Evolutionary conservation across 768 basidiomycete species (phyloP).

Genomic region (Podaxis pistillaris): DNA sequence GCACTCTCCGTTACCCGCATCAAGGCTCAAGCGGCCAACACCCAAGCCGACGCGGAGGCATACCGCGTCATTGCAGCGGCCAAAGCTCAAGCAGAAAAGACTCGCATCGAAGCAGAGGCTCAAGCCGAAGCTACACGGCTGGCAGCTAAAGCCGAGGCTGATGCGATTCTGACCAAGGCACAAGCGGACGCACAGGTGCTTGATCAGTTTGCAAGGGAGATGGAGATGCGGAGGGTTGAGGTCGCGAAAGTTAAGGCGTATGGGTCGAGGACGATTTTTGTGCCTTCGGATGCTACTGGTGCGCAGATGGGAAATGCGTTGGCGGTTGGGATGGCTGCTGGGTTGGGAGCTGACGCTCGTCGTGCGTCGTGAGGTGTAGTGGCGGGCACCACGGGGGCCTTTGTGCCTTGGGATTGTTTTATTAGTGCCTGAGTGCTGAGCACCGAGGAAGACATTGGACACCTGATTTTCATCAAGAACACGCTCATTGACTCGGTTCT

Average conservation of each 20-base stretch:
- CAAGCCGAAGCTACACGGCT: conserved; percentile 77
- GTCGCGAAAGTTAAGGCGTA: conserved; percentile 61
- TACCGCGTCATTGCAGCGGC: conserved; percentile 74
- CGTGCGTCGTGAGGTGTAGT: neutral
- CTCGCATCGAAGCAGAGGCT: conserved; percentile 75
- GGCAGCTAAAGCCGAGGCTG: conserved; percentile 72
- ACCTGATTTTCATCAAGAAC: too few species aligned
- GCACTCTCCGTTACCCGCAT: conserved; percentile 74
- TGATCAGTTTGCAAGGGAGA: conserved; percentile 73
- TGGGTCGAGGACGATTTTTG: conserved; percentile 68
- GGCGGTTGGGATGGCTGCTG: conserved; percentile 70
- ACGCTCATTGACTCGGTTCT: too few species aligned
- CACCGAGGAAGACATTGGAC: too few species aligned
- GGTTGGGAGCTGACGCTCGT: conserved; percentile 47
- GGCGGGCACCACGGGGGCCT: too few species aligned
- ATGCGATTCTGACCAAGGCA: conserved; percentile 63
- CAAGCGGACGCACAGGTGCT: conserved; percentile 57
- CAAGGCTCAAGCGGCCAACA: conserved; percentile 62
- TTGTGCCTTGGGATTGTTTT: too few species aligned
- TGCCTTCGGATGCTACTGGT: conserved; percentile 60
- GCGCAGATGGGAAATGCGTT: conserved; percentile 59
- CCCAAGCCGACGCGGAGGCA: conserved; percentile 74
- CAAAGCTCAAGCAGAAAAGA: conserved; percentile 66
- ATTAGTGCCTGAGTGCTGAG: too few species aligned
- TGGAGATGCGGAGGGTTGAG: conserved; percentile 69